A percentile compares a stretch with the other conserved stretches of the same genome.
Evolutionary conservation across 352 stramenopile species (phyloP).

Genomic region (Thraustotheca clavata): DNA sequence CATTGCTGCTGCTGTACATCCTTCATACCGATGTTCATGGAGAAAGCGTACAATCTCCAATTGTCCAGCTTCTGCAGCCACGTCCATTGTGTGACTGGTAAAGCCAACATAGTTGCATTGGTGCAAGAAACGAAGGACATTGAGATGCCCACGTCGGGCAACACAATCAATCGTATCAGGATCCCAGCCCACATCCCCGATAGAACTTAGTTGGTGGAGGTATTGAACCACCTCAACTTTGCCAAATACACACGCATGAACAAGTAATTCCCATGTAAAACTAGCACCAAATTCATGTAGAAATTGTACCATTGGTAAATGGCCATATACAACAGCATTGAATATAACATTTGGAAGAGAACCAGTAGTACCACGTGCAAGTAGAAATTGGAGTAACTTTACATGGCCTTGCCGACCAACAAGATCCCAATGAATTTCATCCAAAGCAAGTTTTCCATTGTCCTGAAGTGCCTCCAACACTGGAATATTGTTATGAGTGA

Average conservation of each 20-base stretch:
- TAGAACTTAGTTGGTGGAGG: background rate
- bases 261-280: background rate
- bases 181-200: background rate
- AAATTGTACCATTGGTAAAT: background rate
- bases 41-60: background rate
- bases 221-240: background rate
- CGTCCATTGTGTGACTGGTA: background rate
- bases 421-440: background rate
- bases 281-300: background rate
- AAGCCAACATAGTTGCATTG: slow-evolving; percentile 6
- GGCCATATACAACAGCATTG: background rate
- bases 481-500: background rate
- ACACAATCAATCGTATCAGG: slow-evolving; percentile 22
- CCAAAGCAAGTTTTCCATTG: background rate
- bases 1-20: slow-evolving; percentile 32
- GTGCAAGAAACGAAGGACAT: slow-evolving; percentile 21
- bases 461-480: background rate
- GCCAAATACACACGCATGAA: background rate
- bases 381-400: background rate
- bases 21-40: background rate
- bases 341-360: background rate
- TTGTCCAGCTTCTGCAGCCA: background rate
- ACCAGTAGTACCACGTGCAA: background rate
- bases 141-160: slow-evolving; percentile 20
- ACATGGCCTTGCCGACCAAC: background rate